Evolutionary conservation across 2,329 filamentous ascomycete species (phyloP).

Genomic region (Xylaria sp.): DNA sequence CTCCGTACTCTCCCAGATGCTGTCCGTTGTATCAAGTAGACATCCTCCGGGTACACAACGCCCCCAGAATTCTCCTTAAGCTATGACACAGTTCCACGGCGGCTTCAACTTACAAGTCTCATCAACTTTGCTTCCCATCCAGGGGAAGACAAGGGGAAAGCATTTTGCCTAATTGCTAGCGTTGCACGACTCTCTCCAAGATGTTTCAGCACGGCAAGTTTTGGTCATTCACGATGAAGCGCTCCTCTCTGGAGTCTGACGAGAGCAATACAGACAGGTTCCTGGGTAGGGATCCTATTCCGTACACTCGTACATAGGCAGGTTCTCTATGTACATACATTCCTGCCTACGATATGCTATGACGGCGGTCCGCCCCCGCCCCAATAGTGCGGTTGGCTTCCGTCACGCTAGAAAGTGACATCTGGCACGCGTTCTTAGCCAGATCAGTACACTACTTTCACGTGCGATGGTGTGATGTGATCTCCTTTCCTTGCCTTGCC

Average conservation of each 20-base stretch:
- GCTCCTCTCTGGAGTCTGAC: background rate
- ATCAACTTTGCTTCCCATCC: background rate
- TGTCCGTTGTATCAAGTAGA: background rate
- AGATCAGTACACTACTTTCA: constrained; percentile 6
- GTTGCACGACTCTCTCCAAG: constrained; percentile 6
- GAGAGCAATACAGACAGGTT: background rate
- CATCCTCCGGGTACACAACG: too few species aligned
- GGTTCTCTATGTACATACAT: background rate
- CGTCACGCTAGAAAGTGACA: background rate
- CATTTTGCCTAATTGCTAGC: constrained; percentile 4
- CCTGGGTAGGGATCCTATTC: background rate
- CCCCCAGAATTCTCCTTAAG: too few species aligned
- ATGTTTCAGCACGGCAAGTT: constrained; percentile 5
- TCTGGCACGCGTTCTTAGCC: background rate
- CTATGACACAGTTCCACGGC: background rate
- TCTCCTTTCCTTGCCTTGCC: constrained; percentile 2
- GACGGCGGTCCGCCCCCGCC: background rate
- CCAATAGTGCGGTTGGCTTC: background rate
- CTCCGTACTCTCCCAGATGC: background rate
- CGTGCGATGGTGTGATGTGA: constrained; percentile 13
- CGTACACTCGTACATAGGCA: background rate
- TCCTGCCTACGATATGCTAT: background rate
- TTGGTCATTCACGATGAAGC: background rate
- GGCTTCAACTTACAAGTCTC: background rate
- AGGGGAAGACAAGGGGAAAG: constrained; percentile 1